phyloP scores from a whole-genome alignment of 495 filamentous ascomycete genomes.

The Corynascus novoguineensis region DNA sequence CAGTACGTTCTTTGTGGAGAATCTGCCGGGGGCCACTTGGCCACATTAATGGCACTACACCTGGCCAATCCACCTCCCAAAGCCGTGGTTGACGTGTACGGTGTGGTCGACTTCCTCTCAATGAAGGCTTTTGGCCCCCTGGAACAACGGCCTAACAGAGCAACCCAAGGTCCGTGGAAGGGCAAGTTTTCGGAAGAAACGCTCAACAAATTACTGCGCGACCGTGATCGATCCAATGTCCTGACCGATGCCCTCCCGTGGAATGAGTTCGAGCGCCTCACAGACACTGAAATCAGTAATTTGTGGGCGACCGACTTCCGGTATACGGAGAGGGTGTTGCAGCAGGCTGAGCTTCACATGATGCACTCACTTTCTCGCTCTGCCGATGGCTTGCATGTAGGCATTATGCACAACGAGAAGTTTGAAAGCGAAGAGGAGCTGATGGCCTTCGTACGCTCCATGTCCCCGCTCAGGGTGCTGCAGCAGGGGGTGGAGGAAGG shows the following conservation, averaged over 20 bases:
- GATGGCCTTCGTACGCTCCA: slow-evolving; percentile 12
- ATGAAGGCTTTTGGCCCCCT: slow-evolving; percentile 6
- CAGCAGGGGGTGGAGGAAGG: slow-evolving; percentile 1
- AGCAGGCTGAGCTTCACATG: slow-evolving; percentile 28
- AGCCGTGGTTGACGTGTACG: slow-evolving; percentile 27
- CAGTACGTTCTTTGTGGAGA: slow-evolving; percentile 28
- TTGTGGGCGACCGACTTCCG: slow-evolving; percentile 22
- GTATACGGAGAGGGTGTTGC: slow-evolving; percentile 17
- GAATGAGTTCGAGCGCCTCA: slow-evolving; percentile 18
- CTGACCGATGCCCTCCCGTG: slow-evolving; percentile 24
- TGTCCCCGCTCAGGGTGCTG: slow-evolving; percentile 21
- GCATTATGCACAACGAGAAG: slow-evolving; percentile 22
- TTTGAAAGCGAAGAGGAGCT: slow-evolving; percentile 20
- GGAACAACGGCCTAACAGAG: not conserved
- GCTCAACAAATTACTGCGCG: slow-evolving; percentile 17
- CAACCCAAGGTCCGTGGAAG: slow-evolving; percentile 9
- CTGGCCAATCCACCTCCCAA: slow-evolving; percentile 12
- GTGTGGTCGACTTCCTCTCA: slow-evolving; percentile 19
- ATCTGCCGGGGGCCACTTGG: slow-evolving; percentile 26
- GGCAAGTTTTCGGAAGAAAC: slow-evolving; percentile 20
- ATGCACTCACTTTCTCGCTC: slow-evolving; percentile 9
- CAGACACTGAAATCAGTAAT: slow-evolving; percentile 16
- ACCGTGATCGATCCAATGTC: slow-evolving; percentile 18
- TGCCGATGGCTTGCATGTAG: slow-evolving; percentile 12
- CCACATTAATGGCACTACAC: slow-evolving; percentile 21